These are phyloP conservation scores for Saturnispora quitensis DNA, from an alignment of 805 yeast genomes.

Conservation along the genomic window DNA sequence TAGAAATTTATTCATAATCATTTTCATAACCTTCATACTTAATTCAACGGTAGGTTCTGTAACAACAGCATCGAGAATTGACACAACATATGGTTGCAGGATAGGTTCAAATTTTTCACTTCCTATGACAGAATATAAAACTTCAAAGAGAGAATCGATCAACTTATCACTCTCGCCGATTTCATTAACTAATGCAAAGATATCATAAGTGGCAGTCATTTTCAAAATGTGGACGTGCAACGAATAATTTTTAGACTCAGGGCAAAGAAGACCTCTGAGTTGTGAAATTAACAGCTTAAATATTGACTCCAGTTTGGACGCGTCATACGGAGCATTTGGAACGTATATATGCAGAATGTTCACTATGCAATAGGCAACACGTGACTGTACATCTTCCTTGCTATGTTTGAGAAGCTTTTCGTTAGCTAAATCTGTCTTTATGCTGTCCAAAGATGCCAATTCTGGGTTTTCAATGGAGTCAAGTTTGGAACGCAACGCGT, in stretches of 20 bases:
- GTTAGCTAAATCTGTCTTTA: conserved; percentile 46
- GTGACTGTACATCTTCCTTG: conserved; percentile 62
- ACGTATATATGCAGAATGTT: conserved; percentile 74
- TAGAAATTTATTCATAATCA: conserved; percentile 58
- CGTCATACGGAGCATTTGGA: conserved; percentile 83
- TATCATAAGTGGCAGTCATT: conserved; percentile 63
- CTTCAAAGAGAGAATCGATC: conserved; percentile 46
- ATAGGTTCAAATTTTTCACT: conserved; percentile 29
- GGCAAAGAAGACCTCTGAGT: conserved; percentile 40
- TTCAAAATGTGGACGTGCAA: conserved; percentile 61
- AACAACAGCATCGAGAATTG: conserved; percentile 65
- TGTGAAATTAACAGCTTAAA: conserved; percentile 61
- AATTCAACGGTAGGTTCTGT: conserved; percentile 55
- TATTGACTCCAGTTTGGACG: conserved; percentile 49
- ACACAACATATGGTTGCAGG: conserved; percentile 55
- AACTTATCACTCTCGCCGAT: conserved; percentile 52
- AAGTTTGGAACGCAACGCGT: conserved; percentile 53
- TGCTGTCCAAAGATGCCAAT: conserved; percentile 32
- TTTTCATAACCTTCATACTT: conserved; percentile 49
- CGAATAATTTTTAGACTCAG: conserved; percentile 50
- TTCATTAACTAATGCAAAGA: conserved; percentile 42
- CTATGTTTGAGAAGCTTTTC: conserved; percentile 51
- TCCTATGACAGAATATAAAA: conserved; percentile 48
- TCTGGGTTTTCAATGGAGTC: conserved; percentile 57
- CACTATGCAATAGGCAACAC: conserved; percentile 61